Conservation (phyloP, 345 rosid genomes). For the Eucalyptus grandis region DNA sequence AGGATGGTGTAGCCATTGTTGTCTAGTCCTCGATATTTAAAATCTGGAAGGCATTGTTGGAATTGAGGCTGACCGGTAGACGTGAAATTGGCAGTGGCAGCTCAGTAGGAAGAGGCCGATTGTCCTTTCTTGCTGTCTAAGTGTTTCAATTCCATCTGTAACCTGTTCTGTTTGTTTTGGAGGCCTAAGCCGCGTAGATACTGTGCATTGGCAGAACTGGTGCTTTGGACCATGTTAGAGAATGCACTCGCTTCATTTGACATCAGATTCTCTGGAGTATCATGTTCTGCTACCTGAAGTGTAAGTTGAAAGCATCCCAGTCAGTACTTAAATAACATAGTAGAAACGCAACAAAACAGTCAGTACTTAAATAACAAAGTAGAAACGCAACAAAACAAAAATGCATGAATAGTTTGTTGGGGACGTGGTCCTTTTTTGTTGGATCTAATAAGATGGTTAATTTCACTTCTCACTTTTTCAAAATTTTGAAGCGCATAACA, state of each 20-base stretch:
- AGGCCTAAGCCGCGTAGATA: slow-evolving; percentile 51
- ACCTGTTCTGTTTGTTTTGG: slow-evolving; percentile 8
- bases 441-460: not conserved
- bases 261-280: slow-evolving; percentile 54
- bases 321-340: not conserved
- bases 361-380: not conserved
- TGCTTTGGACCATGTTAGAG: slow-evolving; percentile 69
- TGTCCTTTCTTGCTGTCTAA: slow-evolving; percentile 2
- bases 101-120: slow-evolving; percentile 81
- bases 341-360: not conserved
- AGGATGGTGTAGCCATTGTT: slow-evolving; percentile 39
- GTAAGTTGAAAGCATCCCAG: not conserved
- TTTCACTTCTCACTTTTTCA: not conserved
- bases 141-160: not conserved
- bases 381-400: not conserved
- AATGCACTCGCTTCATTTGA: slow-evolving; percentile 45
- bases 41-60: slow-evolving; percentile 48
- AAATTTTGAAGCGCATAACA: not conserved
- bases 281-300: slow-evolving; percentile 62
- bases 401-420: not conserved
- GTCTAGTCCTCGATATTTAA: slow-evolving; percentile 42
- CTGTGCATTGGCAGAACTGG: slow-evolving; percentile 62
- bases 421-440: not conserved
- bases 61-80: slow-evolving; percentile 55
- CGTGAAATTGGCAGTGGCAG: slow-evolving; percentile 69